Base-by-base conservation (phyloP, 208 protist genomes). In the Ichthyophonus hoferi region DNA sequence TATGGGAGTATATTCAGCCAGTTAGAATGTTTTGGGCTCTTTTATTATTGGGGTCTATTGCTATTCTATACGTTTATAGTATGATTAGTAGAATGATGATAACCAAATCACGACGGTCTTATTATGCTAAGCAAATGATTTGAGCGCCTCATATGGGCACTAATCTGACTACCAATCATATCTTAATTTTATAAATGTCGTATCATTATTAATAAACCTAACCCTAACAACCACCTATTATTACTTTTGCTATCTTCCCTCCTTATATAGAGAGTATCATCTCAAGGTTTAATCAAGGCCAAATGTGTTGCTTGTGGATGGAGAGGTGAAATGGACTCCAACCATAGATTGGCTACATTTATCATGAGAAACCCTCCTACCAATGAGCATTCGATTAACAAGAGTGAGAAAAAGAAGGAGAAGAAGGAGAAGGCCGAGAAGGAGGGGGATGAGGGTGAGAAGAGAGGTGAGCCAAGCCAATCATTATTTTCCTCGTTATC, bases 361-460 rank as follows among this genome's bases (percentile, higher is more conserved):
- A 93, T 93, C 40, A 31, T 90, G 38, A 91, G 90, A 31, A 87
- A 93, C 81, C 90, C 90, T n/a, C 89, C 89, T 42, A 58, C 24
- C 1, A 1, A 1, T 40, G 87, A 7, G 7, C 50, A 67, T 7
- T 67, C 50, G 14, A 67, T 67, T 24, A 67, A 24, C 50, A 7
- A 67, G 50, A 24, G 14, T 24, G 50, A 7, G 14, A 67, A 33
- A 17, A 81, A 67, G 35, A 67, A 67, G 50, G 50, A 67, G 67
- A 79, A n/a, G 58, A 67, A 34, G 50, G n/a, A 79, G 50, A 76
- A 39, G 12, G 38, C 1, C n/a, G n/a, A 88, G 50, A 38, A 3
- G 42, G 86, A 2, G 31, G 14, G 12, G 33, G 40, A 34, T n/a
- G 42, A 14, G 50, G 86, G 38, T n/a, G n/a, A n/a, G n/a, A n/a